phyloP scores from a whole-genome alignment of 306 rosid genomes.

The Dalbergia oliveri region DNA sequence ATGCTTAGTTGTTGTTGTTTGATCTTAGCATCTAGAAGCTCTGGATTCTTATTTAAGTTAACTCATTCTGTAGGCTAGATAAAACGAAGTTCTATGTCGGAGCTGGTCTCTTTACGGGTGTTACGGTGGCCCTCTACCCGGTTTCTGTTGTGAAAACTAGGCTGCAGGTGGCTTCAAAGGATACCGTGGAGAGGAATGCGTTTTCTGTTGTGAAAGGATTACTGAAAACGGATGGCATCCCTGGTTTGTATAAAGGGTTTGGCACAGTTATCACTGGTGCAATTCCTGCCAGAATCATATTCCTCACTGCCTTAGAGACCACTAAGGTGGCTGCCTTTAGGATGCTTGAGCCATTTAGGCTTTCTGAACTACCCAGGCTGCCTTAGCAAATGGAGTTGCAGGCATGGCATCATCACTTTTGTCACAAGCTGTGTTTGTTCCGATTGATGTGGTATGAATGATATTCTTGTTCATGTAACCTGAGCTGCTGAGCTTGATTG shows the following conservation, averaged over 20 bases:
- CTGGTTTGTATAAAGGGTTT: conserved; percentile 90
- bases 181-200: conserved; percentile 73
- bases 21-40: conserved; percentile 29
- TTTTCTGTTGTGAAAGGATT: conserved; percentile 76
- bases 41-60: conserved; percentile 35
- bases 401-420: conserved; percentile 82
- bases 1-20: neutral
- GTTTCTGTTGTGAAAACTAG: conserved; percentile 91
- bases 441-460: conserved; percentile 85
- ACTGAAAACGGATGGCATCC: conserved; percentile 80
- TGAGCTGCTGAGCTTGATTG: neutral
- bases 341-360: conserved; percentile 71
- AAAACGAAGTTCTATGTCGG: conserved; percentile 86
- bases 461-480: conserved; percentile 26
- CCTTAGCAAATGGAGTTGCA: conserved; percentile 86
- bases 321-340: conserved; percentile 77
- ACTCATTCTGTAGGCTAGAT: conserved; percentile 76
- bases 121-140: conserved; percentile 86
- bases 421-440: conserved; percentile 90
- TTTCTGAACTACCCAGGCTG: conserved; percentile 87
- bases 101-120: conserved; percentile 89
- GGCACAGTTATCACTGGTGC: conserved; percentile 86
- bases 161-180: conserved; percentile 86
- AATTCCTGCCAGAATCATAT: conserved; percentile 84
- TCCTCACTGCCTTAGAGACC: conserved; percentile 84